Percentiles rank a stretch among this genome's conserved stretches.
phyloP scores from a whole-genome alignment of 2,329 filamentous ascomycete genomes.

The Venturia pyrina region DNA sequence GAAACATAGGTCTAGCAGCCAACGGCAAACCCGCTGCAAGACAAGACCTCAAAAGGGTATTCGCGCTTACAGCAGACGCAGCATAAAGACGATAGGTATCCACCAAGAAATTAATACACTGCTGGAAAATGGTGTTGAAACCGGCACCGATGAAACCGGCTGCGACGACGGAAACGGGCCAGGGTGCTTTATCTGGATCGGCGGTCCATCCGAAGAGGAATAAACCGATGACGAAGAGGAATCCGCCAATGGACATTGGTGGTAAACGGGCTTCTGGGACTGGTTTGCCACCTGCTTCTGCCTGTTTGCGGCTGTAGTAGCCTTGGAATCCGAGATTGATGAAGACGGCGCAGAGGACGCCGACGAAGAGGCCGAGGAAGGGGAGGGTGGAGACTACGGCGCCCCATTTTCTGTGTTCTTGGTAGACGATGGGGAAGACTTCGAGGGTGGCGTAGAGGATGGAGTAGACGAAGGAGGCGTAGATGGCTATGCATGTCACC shows the following conservation, averaged over 20 bases:
- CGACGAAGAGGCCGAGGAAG: slow-evolving; percentile 54
- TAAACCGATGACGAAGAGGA: slow-evolving; percentile 47
- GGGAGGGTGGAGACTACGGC: slow-evolving; percentile 44
- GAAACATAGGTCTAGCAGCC: slow-evolving; percentile 36
- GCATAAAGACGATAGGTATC: slow-evolving; percentile 45
- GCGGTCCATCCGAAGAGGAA: slow-evolving; percentile 55
- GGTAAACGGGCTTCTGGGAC: slow-evolving; percentile 52
- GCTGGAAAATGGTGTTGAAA: slow-evolving; percentile 37
- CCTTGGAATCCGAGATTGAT: slow-evolving; percentile 57
- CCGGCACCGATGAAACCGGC: slow-evolving; percentile 28
- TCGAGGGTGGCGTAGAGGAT: slow-evolving; percentile 50
- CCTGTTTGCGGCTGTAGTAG: slow-evolving; percentile 50
- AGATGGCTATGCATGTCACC: slow-evolving; percentile 35
- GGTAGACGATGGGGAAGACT: slow-evolving; percentile 61
- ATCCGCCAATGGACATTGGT: slow-evolving; percentile 51
- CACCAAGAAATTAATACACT: slow-evolving; percentile 70
- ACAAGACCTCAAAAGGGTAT: slow-evolving; percentile 38
- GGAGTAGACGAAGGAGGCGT: slow-evolving; percentile 48
- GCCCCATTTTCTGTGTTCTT: slow-evolving; percentile 52
- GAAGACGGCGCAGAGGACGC: slow-evolving; percentile 47
- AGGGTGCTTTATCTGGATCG: slow-evolving; percentile 33
- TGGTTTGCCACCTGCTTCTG: slow-evolving; percentile 40
- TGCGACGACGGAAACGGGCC: slow-evolving; percentile 48
- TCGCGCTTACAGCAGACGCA: slow-evolving; percentile 38
- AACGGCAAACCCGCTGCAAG: slow-evolving; percentile 42